Conservation (phyloP, 2,329 filamentous ascomycete species). For the Claviceps sp. region DNA sequence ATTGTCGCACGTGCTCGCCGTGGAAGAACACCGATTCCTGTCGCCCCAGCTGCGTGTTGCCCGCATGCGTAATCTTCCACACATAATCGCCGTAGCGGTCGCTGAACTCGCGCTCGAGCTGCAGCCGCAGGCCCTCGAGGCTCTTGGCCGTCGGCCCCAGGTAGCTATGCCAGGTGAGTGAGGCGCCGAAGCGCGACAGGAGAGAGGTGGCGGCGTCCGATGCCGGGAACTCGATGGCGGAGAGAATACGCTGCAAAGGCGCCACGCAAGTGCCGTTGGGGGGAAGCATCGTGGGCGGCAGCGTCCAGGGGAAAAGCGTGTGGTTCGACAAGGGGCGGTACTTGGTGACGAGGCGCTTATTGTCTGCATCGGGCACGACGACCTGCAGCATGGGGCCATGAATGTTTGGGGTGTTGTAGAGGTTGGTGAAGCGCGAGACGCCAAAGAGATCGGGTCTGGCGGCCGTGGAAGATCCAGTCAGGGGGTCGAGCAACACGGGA, state of each 20-base stretch:
- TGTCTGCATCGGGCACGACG: slow-evolving; percentile 28
- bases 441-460: slow-evolving; percentile 76
- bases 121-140: slow-evolving; percentile 46
- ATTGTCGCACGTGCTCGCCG: slow-evolving; percentile 60
- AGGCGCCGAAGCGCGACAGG: slow-evolving; percentile 19
- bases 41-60: slow-evolving; percentile 66
- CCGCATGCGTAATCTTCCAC: slow-evolving; percentile 69
- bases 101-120: slow-evolving; percentile 51
- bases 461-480: slow-evolving; percentile 68
- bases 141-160: slow-evolving; percentile 33
- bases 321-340: slow-evolving; percentile 55
- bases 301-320: slow-evolving; percentile 85
- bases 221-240: slow-evolving; percentile 50
- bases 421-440: slow-evolving; percentile 68
- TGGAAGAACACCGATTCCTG: slow-evolving; percentile 79
- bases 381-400: slow-evolving; percentile 32
- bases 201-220: slow-evolving; percentile 24
- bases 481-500: slow-evolving; percentile 42
- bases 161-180: slow-evolving; percentile 21
- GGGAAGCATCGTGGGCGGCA: slow-evolving; percentile 64
- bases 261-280: slow-evolving; percentile 62
- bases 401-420: slow-evolving; percentile 62
- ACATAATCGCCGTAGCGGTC: slow-evolving; percentile 25
- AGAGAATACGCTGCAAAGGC: slow-evolving; percentile 56
- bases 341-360: slow-evolving; percentile 23